A percentile compares a stretch with the other conserved stretches of the same genome.
These are phyloP conservation scores for Trichoderma virens DNA, from an alignment of 495 filamentous ascomycete species.

Conservation along the genomic window DNA sequence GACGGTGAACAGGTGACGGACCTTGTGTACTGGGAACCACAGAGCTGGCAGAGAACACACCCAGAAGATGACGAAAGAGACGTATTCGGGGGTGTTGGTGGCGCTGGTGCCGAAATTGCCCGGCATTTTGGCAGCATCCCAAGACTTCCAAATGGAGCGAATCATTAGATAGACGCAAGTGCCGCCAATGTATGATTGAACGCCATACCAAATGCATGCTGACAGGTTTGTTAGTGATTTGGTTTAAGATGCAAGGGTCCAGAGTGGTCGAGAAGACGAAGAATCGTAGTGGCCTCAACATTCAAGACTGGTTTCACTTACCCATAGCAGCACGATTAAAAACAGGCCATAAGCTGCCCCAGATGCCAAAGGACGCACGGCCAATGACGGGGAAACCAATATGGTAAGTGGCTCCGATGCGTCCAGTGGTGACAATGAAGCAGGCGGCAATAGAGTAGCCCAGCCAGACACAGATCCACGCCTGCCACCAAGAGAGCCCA, in stretches of 20 bases:
- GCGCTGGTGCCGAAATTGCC: conserved; percentile 58
- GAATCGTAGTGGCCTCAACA: background rate
- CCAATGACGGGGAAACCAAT: conserved; percentile 78
- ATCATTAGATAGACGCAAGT: conserved; percentile 79
- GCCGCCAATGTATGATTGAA: conserved; percentile 80
- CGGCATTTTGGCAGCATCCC: conserved; percentile 47
- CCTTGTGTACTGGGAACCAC: conserved; percentile 70
- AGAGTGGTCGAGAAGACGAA: background rate
- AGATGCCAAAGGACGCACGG: conserved; percentile 75
- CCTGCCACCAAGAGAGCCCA: conserved; percentile 91
- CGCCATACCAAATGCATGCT: conserved; percentile 78
- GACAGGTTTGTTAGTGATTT: background rate
- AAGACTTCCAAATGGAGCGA: conserved; percentile 63
- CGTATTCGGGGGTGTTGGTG: conserved; percentile 70
- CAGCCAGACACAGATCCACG: conserved; percentile 84
- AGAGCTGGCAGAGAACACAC: conserved; percentile 70
- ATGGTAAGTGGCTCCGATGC: conserved; percentile 85
- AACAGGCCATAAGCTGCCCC: conserved; percentile 84
- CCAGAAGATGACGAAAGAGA: conserved; percentile 84
- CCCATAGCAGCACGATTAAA: conserved; percentile 83
- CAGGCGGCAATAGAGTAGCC: conserved; percentile 70
- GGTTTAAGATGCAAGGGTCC: background rate
- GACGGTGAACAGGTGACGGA: conserved; percentile 84
- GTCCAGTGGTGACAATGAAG: conserved; percentile 72
- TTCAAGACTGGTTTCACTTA: conserved; percentile 14